Evolutionary conservation across 2,329 filamentous ascomycete genomes (phyloP).

Genomic region (Aspergillus aculeatinus): DNA sequence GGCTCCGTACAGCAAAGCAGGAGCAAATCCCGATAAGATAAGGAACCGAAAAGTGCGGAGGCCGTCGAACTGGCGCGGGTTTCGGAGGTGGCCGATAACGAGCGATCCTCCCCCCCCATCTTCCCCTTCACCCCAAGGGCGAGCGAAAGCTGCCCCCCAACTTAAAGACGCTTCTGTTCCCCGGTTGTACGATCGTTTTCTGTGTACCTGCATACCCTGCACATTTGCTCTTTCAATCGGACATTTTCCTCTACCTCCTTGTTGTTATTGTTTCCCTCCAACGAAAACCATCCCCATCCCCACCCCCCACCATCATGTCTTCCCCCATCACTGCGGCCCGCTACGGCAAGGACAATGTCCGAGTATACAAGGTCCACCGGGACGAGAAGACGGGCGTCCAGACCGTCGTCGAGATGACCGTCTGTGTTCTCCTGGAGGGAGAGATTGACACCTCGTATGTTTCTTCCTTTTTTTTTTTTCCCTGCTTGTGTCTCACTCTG

Average conservation of each 20-base stretch:
- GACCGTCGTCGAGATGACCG: slow-evolving; percentile 90
- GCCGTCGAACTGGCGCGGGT: slow-evolving; percentile 30
- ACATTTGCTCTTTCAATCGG: too few relatives aligned
- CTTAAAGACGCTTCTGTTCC: slow-evolving; percentile 14
- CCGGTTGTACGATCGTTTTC: not conserved
- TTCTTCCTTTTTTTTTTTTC: not conserved
- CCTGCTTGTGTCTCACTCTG: too few relatives aligned
- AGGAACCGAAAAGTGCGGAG: slow-evolving; percentile 27
- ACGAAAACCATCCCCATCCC: too few relatives aligned
- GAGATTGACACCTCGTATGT: slow-evolving; percentile 79
- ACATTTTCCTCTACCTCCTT: not conserved
- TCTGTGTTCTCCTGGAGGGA: slow-evolving; percentile 88
- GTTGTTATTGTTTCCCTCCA: not conserved
- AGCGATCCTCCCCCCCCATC: slow-evolving; percentile 17
- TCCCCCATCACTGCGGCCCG: slow-evolving; percentile 47
- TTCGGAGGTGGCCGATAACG: slow-evolving; percentile 40
- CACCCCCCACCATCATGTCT: slow-evolving; percentile 23
- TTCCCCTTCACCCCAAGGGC: slow-evolving; percentile 2
- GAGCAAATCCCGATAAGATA: slow-evolving; percentile 31
- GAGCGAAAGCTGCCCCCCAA: slow-evolving; percentile 5
- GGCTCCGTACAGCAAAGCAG: not conserved
- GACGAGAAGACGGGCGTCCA: slow-evolving; percentile 75
- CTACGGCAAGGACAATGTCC: slow-evolving; percentile 85
- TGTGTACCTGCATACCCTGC: not conserved
- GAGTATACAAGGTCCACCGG: slow-evolving; percentile 89